Evolutionary conservation across 2,329 filamentous ascomycete species (phyloP), one percentile per base, ranked within the genome.

Genomic region (Monilinia laxa): DNA sequence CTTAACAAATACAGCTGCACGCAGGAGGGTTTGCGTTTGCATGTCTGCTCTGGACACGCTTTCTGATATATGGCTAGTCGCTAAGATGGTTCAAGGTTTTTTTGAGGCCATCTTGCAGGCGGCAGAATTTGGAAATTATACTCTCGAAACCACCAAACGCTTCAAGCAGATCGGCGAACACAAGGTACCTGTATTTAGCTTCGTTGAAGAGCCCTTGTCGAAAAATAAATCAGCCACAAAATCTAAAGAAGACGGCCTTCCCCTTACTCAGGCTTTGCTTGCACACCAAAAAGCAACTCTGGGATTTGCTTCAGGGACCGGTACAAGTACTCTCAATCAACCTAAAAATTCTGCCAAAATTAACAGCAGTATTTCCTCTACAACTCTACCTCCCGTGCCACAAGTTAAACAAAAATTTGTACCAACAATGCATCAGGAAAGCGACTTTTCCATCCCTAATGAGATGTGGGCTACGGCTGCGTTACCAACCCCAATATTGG

Each of bases 71-170:
- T 98, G 94, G 94, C 84, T 97, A 7, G 94, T 98, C 3, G 94
- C 93, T 0, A 97, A 97, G 79, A 97, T 98, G 94, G 93, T 98
- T 0, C 92, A 96, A 75, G 96, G 93, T 0, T 82, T 98, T 5
- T 98, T 98, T 72, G 93, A 97, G 76, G 96, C 93, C 0, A 97
- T 98, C 71, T 84, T 98, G 40, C 25, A 56, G 9, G 40, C 52
- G 28, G 62, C 62, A 35, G 52, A 40, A 42, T 35, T 64, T 35
- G 62, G 7, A 18, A 45, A 38, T 14, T 56, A n/a, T 31, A 53
- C 60, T 20, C 49, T 63, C 25, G 60, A 63, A 16, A 49, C 38
- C 5, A 28, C 47, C 18, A 53, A 28, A 28, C 35, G n/a, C 4
- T 45, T 23, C 51, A 63, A 53, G 35, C n/a, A 52, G 20, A 45